phyloP scores from a whole-genome alignment of 352 stramenopile species.

The Phytophthora pini region DNA sequence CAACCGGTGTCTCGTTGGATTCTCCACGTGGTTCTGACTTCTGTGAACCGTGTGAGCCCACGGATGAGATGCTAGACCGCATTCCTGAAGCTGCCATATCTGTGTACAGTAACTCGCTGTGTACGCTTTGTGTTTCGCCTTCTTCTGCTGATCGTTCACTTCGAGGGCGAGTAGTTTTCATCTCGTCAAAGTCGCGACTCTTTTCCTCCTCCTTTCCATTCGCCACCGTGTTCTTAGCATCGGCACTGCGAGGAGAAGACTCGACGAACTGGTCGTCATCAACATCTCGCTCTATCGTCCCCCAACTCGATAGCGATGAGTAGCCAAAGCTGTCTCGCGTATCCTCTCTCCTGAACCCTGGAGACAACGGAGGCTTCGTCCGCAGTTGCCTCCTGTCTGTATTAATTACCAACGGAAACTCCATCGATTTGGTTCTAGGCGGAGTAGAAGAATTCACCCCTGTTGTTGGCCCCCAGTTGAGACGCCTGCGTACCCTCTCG shows the following conservation, averaged over 20 bases:
- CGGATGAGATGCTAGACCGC: background rate
- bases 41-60: background rate
- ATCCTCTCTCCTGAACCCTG: background rate
- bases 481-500: slow-evolving; percentile 60
- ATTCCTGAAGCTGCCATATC: slow-evolving; percentile 1
- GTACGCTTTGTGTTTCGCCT: background rate
- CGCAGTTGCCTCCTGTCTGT: background rate
- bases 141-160: background rate
- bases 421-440: slow-evolving; percentile 8
- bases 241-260: background rate
- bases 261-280: background rate
- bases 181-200: background rate
- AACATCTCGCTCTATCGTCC: background rate
- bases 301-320: slow-evolving; percentile 10
- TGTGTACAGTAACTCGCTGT: background rate
- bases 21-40: background rate
- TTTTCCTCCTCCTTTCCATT: background rate
- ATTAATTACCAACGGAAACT: slow-evolving; percentile 14
- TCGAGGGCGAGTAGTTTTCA: background rate
- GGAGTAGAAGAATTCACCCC: background rate
- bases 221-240: background rate
- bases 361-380: slow-evolving; percentile 26
- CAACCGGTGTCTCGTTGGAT: background rate
- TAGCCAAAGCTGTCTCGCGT: background rate
- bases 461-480: slow-evolving; percentile 38